phyloP scores from a whole-genome alignment of 192 early-diverging fungal species.

The Coemansia sp. region DNA sequence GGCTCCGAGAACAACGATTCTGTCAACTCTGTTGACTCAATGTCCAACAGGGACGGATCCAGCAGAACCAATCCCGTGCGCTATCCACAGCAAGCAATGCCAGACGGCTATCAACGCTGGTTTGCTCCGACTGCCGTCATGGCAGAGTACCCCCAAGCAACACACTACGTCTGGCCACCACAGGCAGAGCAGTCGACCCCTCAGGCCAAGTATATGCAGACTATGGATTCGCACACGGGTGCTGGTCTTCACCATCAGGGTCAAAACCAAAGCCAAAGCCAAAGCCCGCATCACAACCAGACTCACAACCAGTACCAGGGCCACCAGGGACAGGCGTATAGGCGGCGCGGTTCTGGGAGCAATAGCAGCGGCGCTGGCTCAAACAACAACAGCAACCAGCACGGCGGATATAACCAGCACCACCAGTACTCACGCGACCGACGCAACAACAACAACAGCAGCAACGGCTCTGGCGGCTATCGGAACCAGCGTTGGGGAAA shows the following conservation, averaged over 20 bases:
- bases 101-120: conserved; percentile 12
- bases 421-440: conserved; percentile 30
- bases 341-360: conserved; percentile 31
- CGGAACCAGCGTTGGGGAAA: neutral
- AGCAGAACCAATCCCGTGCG: conserved; percentile 9
- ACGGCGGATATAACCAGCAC: conserved; percentile 9
- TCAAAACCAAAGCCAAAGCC: neutral
- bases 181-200: neutral
- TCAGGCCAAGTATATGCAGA: conserved; percentile 8
- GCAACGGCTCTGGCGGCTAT: neutral
- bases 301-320: conserved; percentile 6
- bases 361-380: conserved; percentile 9
- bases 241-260: neutral
- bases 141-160: conserved; percentile 8
- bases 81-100: conserved; percentile 6
- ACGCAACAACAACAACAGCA: conserved; percentile 10
- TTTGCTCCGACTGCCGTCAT: conserved; percentile 1
- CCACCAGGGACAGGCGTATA: conserved; percentile 13
- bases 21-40: conserved; percentile 33
- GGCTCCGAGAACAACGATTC: conserved; percentile 47
- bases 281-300: neutral
- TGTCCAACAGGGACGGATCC: conserved; percentile 19
- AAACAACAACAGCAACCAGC: conserved; percentile 1
- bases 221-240: conserved; percentile 6
- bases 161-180: conserved; percentile 30